Evolutionary conservation across 768 basidiomycete genomes (phyloP), one percentile per base, ranked within the genome.

Genomic region (Kwoniella europaea): DNA sequence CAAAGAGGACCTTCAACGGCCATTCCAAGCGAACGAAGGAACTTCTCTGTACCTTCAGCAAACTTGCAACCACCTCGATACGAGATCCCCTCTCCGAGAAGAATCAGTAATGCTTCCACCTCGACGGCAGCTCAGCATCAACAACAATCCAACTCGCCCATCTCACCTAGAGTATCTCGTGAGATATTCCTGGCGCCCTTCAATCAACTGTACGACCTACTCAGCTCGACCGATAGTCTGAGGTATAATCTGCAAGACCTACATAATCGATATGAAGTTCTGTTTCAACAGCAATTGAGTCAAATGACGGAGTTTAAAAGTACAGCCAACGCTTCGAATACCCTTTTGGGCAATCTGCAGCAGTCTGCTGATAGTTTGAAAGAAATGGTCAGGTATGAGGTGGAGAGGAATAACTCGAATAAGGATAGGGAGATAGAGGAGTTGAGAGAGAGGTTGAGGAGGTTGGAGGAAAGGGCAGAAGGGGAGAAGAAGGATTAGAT

Each of bases 341-440:
- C 73, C 0, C 68, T 81, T 0, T 52, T 81, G 16, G 67, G 64
- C 9, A 79, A 60, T 43, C 46, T 81, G 35, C 80, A 81, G 56
- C 57, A 67, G 16, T 73, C 71, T 53, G 74, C 80, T 18, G 78
- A 79, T 53, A 79, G 72, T 66, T 44, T 81, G 27, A 74, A 75
- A 67, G 76, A 79, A 41, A 79, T 81, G 78, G 80, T 81, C n/a
- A 57, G 78, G 61, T 79, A 79, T 60, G 80, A 81, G 65, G 71
- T 81, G 9, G 72, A 66, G 10, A n/a, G 72, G 22, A 74, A 69
- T 35, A 57, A 58, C 13, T 13, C 18, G 10, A 43, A 27, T 1
- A 63, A 63, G n/a, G 55, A 71, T 44, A 64, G 71, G 52, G 77
- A 80, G 57, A 43, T 73, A 22, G 74, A 77, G 42, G 68, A 84